Base-by-base conservation (phyloP, 2,329 filamentous ascomycete genomes). In the Chaetomium globosum region DNA sequence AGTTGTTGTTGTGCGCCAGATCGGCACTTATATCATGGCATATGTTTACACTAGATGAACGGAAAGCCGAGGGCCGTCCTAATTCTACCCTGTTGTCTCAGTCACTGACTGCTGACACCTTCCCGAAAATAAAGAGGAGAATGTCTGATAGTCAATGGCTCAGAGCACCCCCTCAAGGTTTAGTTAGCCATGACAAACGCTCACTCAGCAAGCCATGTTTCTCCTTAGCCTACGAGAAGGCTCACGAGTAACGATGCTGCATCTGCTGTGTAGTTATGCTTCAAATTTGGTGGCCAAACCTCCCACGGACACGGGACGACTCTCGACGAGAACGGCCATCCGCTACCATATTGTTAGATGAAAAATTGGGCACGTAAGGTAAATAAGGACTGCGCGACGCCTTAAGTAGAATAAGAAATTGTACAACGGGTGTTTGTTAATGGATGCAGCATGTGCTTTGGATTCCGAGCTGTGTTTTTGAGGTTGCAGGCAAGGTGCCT, bases 21-120 rank as follows among this genome's bases (percentile, higher is more conserved):
- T 51, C 48, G 48, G 4, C 48, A 51, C 39, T 28, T 51, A 23
- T 51, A 23, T 51, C 48, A 51, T 28, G 48, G 48, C 48, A 51
- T 13, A 51, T 51, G 48, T 51, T 51, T 36, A 36, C 31, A 33
- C 31, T 33, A 55, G n/a, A 19, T n/a, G 26, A 33, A 21, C 53
- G 9, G 31, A 59, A 26, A 48, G 28, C 26, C 9, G 6, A n/a
- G 59, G 1, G 4, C n/a, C 21, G 19, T 23, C n/a, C 46, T 23
- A 9, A 23, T 23, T 3, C n/a, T n/a, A 48, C n/a, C 10, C 39
- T 48, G 19, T 48, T 21, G n/a, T 48, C n/a, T 48, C 6, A 21
- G 36, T 19, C 36, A 39, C 36, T 16, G 36, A 3, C 36, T 39
- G 13, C 43, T 48, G 43, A 5, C 43, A 48, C 19, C 46, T 21